Conservation (phyloP, 352 stramenopile genomes). For the Thalassiosira mediterranea region DNA sequence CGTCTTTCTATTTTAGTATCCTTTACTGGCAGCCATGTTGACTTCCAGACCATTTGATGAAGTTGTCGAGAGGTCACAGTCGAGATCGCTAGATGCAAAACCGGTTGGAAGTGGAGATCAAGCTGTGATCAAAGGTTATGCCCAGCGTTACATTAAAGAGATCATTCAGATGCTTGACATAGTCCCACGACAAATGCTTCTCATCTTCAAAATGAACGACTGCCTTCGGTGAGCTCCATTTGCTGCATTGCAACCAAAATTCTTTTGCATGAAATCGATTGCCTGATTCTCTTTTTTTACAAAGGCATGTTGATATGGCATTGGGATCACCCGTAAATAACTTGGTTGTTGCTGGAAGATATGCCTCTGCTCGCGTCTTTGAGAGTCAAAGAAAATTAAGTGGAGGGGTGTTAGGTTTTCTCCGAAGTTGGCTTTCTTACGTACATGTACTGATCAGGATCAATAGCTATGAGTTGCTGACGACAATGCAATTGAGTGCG, state of each 20-base stretch:
- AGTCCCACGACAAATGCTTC: conserved; percentile 79
- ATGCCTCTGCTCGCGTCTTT: conserved; percentile 73
- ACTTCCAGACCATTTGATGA: conserved; percentile 87
- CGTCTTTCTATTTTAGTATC: conserved; percentile 60
- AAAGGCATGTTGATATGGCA: conserved; percentile 82
- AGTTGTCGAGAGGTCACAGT: conserved; percentile 76
- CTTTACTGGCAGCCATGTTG: conserved; percentile 87
- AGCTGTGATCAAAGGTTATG: conserved; percentile 83
- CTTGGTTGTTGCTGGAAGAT: conserved; percentile 76
- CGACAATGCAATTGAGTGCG: too few relatives aligned
- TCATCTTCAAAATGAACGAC: conserved; percentile 88
- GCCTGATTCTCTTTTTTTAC: too few relatives aligned
- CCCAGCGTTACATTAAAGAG: conserved; percentile 82
- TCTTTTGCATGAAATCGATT: too few relatives aligned
- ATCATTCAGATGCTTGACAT: conserved; percentile 83
- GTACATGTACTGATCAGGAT: conserved; percentile 46
- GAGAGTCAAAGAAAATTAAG: conserved; percentile 42
- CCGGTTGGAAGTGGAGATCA: conserved; percentile 48
- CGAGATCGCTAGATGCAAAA: conserved; percentile 51
- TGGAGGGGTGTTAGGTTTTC: conserved; percentile 31
- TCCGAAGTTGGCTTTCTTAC: conserved; percentile 54
- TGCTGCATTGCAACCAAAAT: too few relatives aligned
- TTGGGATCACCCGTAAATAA: conserved; percentile 80
- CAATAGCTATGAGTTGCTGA: conserved; percentile 60
- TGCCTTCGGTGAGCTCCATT: too few relatives aligned